Base-by-base conservation (phyloP, 139 green algal genomes). In the Tetradesmus lagerheimii region DNA sequence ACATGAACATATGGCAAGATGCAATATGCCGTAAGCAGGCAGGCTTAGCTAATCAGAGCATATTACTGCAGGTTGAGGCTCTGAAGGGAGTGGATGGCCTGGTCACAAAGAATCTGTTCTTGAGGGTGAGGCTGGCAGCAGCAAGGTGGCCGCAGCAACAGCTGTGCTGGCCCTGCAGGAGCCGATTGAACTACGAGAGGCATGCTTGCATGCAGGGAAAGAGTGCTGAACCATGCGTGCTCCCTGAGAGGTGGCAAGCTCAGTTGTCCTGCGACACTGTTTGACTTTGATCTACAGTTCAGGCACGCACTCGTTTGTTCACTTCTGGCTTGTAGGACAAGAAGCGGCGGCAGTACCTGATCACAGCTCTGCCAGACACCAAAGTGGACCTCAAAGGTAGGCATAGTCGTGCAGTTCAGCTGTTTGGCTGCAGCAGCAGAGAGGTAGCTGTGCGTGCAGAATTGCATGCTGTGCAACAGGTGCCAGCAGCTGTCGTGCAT, bases 371-470 rank as follows among this genome's bases (percentile, higher is more conserved):
- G 14, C 47, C 88, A 12, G 89, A 91, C 25, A 97, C 94, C 4
- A 97, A 95, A 38, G 89, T 97, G 12, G 95, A 97, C 83, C 80
- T 96, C 0, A 94, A 95, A 87, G 89, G 94, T 94, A 38, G 8
- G 47, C 14, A 15, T 15, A 71, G 45, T 5, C 8, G 47, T 31
- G 75, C 86, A 45, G 45, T 25, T 1, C 35, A 39, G 25, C 45
- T 34, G 23, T 67, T 53, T 4, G 64, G 47, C 9, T 38, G n/a
- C 23, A 35, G 20, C 62, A 50, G 31, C 71, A 80, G 14, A 39
- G 14, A 37, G 23, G 35, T 4, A 39, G 34, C 74, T 45, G 16
- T 71, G 57, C 9, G 57, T n/a, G 4, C 57, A 71, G 57, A 11
- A 71, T 23, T n/a, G 31, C 23, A n/a, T 64, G 50, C 57, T 6